A percentile compares a stretch with the other conserved stretches of the same genome.
These are phyloP conservation scores for Linnemannia elongata DNA, from an alignment of 192 early-diverging fungal species.

Conservation along the genomic window DNA sequence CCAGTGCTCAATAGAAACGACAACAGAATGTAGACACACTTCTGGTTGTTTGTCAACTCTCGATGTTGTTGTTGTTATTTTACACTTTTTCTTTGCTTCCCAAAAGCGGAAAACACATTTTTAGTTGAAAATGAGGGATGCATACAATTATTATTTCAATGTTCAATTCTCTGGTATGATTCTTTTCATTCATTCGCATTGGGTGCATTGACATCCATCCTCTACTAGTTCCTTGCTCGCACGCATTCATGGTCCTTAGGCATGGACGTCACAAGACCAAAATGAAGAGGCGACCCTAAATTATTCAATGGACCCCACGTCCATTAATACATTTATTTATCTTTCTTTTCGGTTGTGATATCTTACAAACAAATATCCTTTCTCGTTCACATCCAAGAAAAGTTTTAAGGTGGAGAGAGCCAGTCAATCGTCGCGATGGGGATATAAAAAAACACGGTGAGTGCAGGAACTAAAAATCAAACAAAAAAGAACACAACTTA, in stretches of 20 bases:
- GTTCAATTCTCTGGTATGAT: no score
- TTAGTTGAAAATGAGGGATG: no score
- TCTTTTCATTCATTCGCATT: no score
- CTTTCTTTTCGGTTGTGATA: neutral
- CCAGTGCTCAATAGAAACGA: no score
- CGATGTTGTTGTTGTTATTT: neutral
- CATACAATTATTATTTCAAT: no score
- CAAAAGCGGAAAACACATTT: no score
- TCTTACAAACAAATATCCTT: slow-evolving; percentile 5
- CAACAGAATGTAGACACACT: no score
- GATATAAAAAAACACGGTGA: neutral
- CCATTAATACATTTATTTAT: neutral
- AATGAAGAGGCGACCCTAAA: neutral
- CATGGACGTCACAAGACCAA: neutral
- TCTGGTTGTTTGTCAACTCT: no score
- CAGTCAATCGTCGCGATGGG: neutral
- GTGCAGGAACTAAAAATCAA: neutral
- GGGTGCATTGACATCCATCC: no score
- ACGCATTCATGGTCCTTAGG: no score
- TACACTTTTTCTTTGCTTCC: no score
- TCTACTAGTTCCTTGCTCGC: no score
- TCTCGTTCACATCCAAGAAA: slow-evolving; percentile 4
- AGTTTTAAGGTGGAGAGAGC: neutral
- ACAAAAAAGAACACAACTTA: slow-evolving; percentile 8
- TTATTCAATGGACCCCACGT: slow-evolving; percentile 1